A percentile compares a stretch with the other conserved stretches of the same genome.
Evolutionary conservation across 805 yeast species (phyloP).

Genomic region (Saccharomycopsis sp.): DNA sequence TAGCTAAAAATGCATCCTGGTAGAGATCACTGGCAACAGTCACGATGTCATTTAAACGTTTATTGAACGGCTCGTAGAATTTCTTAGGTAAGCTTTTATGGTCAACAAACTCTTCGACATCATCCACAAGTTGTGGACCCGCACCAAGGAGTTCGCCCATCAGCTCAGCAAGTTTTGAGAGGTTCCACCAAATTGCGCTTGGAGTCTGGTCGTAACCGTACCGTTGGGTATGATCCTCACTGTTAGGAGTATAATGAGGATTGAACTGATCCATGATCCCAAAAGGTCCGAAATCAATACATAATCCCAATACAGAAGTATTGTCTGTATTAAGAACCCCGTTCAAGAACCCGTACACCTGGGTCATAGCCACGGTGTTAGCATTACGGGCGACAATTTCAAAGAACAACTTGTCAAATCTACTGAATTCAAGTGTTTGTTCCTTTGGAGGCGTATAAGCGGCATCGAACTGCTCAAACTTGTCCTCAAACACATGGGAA

Average conservation of each 20-base stretch:
- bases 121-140: constrained; percentile 45
- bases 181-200: constrained; percentile 86
- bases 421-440: constrained; percentile 33
- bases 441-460: constrained; percentile 10
- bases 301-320: constrained; percentile 79
- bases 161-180: constrained; percentile 77
- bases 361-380: constrained; percentile 73
- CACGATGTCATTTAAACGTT: constrained; percentile 61
- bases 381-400: constrained; percentile 76
- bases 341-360: constrained; percentile 84
- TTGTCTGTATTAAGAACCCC: constrained; percentile 95
- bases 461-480: constrained; percentile 24
- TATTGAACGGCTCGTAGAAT: constrained; percentile 40
- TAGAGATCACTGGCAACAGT: constrained; percentile 58
- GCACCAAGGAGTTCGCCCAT: constrained; percentile 77
- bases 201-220: constrained; percentile 85
- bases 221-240: constrained; percentile 67
- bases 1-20: constrained; percentile 52
- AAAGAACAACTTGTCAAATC: constrained; percentile 64
- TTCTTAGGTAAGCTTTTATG: constrained; percentile 30
- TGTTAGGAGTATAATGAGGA: constrained; percentile 80
- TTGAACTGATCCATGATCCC: constrained; percentile 82
- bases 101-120: constrained; percentile 23
- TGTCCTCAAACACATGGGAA: constrained; percentile 40
- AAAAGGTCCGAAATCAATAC: constrained; percentile 94